Conservation (phyloP, 441 rosid genomes). For the Jatropha podagrica region DNA sequence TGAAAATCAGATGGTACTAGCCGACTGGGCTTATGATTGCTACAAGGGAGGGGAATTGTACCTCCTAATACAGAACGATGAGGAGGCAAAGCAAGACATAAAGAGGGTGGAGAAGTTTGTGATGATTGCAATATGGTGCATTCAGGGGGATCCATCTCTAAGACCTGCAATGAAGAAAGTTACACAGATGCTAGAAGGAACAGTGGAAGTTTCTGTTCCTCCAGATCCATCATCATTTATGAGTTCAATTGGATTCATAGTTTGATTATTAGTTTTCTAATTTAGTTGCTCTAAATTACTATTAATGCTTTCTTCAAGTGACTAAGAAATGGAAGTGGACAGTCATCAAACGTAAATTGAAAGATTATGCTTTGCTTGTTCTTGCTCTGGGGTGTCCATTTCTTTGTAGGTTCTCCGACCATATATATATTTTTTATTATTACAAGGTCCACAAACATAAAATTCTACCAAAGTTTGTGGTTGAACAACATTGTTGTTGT, state of each 20-base stretch:
- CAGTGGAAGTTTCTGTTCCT: conserved; percentile 27
- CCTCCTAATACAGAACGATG: conserved; percentile 28
- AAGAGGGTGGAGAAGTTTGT: conserved; percentile 25
- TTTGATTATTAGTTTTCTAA: no score
- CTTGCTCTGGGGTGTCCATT: no score
- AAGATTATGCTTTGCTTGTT: neutral
- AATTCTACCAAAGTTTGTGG: conserved; percentile 2
- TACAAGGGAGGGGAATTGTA: conserved; percentile 4
- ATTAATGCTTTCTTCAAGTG: no score
- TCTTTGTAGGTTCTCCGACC: neutral
- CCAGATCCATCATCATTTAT: conserved; percentile 29
- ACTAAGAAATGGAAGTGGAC: no score
- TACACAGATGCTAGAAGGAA: conserved; percentile 40
- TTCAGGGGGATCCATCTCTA: conserved; percentile 39
- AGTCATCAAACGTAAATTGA: neutral
- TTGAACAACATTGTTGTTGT: neutral
- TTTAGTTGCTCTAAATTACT: no score
- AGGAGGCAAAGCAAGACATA: conserved; percentile 25
- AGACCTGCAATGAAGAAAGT: conserved; percentile 41
- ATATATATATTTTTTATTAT: neutral
- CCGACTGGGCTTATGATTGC: conserved; percentile 43
- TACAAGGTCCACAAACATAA: neutral
- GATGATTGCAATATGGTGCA: conserved; percentile 43
- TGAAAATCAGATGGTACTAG: conserved; percentile 22
- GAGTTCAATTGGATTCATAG: neutral